Base-by-base conservation (phyloP, 371 early-diverging fungal species). In the Capillidium heterosporum region DNA sequence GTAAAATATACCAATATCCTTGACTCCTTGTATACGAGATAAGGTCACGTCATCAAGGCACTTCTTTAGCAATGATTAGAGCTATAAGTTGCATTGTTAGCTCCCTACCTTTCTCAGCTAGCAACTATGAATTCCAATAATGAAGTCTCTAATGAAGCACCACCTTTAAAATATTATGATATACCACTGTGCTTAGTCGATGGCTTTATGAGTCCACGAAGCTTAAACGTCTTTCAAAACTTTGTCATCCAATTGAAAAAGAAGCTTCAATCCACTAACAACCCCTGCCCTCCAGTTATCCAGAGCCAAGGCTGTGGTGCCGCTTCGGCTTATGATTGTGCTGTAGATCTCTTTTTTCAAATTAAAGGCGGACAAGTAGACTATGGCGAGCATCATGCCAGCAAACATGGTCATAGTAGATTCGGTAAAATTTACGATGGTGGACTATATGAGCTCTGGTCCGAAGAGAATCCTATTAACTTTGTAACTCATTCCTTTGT, bases 201-300 rank as follows among this genome's bases (percentile, higher is more conserved):
- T 27, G 53, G 48, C 48, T 56, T 43, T 56, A 28, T 53, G 51
- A 58, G 42, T 59, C 51, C 27, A 56, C 56, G 8, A 40, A 55
- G 27, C 48, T 41, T 17, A 47, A 32, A 31, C 40, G 58, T 27
- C 24, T 59, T 31, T 21, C 47, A 32, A 54, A 29, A 29, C 41
- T 35, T 24, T 49, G 29, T 23, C 19, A 23, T 50, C 44, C 39
- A 10, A n/a, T 11, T 32, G 26, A 19, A 11, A 40, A 56, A 13
- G 13, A 35, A 4, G 7, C 13, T 35, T 8, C 40, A 44, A 7
- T 51, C 39, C 49, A 47, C 28, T 17, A 57, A 24, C 21, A 44
- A 42, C 15, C 32, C 32, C 15, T 39, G 56, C 44, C 24, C 47
- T 51, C 26, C 35, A 56, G 24, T 53, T 27, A 23, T 32, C 29